Evolutionary conservation across 441 rosid species (phyloP), one percentile per base, ranked within the genome.

Genomic region (Arabidopsis hybrid): DNA sequence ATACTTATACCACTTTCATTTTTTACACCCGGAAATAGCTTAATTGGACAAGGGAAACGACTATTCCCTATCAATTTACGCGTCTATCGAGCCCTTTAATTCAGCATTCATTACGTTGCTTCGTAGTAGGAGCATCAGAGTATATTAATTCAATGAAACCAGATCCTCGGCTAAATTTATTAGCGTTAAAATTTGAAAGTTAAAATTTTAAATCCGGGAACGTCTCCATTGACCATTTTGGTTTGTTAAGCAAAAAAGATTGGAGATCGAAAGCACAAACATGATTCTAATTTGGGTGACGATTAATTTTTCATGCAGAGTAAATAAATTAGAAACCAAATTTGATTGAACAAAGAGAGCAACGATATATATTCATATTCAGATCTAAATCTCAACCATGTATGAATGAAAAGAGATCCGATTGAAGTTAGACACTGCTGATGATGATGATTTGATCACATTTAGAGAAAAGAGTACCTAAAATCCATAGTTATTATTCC

Each of bases 361-460:
- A 70, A 9, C 46, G 42, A 52, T n/a, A 36, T 47, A 47, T 46
- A n/a, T 14, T 4, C 51, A 65, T 34, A 35, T 8, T 29, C 40
- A 60, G 75, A 60, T 47, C 40, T 70, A 43, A 47, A 60, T 71
- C 61, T 60, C 32, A 12, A 51, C 6, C 67, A 61, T 61, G 0
- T 16, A 35, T n/a, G 16, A 26, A 47, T 26, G 29, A 12, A 12
- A 51, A 49, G 53, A 74, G 73, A 74, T 42, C 14, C 13, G 45
- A 63, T 34, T 26, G 0, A 63, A 34, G 70, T 72, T 63, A 72
- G 76, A 40, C n/a, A n/a, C n/a, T n/a, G n/a, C n/a, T 26, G 29
- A 26, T 26, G 29, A 3, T 26, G 29, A 26, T 26, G 29, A 26
- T 26, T 21, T 26, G 3, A 26, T 26, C 29, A 26, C 29, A 26